These are phyloP conservation scores for sunflower (Helianthus annuus) DNA, from an alignment of 129 eudicot species.

Conservation along the genomic window DNA sequence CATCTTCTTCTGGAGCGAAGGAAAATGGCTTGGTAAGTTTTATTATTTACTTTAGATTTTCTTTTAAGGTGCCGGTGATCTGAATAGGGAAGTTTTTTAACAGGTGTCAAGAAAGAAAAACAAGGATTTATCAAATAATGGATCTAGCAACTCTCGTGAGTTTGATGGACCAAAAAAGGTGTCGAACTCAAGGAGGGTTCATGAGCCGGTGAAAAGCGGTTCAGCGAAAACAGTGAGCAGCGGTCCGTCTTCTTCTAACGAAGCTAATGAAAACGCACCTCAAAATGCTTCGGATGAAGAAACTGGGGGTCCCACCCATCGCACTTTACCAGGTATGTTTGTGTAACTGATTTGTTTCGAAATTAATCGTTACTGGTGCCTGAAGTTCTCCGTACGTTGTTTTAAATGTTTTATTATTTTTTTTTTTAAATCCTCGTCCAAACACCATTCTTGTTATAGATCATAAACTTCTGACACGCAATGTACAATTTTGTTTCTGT, in stretches of 20 bases:
- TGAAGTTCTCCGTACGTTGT: neutral
- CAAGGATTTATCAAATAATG: slow-evolving; percentile 59
- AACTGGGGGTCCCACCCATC: slow-evolving; percentile 43
- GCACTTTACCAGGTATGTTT: slow-evolving; percentile 82
- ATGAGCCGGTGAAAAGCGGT: slow-evolving; percentile 52
- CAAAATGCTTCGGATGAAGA: slow-evolving; percentile 67
- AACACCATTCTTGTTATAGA: neutral
- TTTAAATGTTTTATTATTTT: neutral
- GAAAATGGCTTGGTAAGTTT: slow-evolving; percentile 54
- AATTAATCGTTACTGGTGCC: neutral
- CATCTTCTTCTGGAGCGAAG: slow-evolving; percentile 65
- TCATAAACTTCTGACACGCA: neutral
- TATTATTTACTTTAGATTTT: neutral
- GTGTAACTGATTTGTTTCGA: neutral
- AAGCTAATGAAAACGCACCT: slow-evolving; percentile 41
- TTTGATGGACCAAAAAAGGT: slow-evolving; percentile 49
- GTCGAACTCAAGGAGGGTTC: slow-evolving; percentile 45
- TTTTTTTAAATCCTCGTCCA: neutral
- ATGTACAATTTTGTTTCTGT: neutral
- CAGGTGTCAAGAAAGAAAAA: slow-evolving; percentile 50
- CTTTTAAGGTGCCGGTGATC: neutral
- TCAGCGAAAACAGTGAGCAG: slow-evolving; percentile 48
- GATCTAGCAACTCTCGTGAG: slow-evolving; percentile 51
- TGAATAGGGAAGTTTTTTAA: slow-evolving; percentile 14
- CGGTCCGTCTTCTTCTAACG: slow-evolving; percentile 57